Percentiles rank a stretch among this genome's conserved stretches.
phyloP scores from a whole-genome alignment of 306 rosid genomes.

The Dalbergia oliveri region DNA sequence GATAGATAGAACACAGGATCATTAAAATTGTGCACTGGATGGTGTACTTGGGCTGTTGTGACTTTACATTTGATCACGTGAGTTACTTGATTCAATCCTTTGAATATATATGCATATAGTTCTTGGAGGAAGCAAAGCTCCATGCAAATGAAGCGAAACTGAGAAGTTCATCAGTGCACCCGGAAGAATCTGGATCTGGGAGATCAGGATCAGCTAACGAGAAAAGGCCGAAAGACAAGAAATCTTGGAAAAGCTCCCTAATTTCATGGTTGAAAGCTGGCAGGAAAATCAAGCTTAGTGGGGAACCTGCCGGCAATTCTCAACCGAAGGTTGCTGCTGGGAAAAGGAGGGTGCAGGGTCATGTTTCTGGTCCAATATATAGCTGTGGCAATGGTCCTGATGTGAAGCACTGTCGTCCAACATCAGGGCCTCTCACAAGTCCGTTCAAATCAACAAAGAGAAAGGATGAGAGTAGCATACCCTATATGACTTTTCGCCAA shows the following conservation, averaged over 20 bases:
- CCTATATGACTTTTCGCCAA: constrained; percentile 57
- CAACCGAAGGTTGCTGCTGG: constrained; percentile 23
- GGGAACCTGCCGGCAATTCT: constrained; percentile 41
- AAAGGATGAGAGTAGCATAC: constrained; percentile 8
- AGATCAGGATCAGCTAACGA: constrained; percentile 43
- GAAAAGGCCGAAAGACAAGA: constrained; percentile 49
- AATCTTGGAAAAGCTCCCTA: constrained; percentile 64
- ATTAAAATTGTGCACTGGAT: not conserved
- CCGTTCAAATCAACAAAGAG: constrained; percentile 52
- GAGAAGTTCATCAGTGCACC: constrained; percentile 36
- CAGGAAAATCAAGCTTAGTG: constrained; percentile 47
- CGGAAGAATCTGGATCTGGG: constrained; percentile 47
- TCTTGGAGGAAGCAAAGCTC: constrained; percentile 68
- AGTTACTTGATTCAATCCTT: not conserved
- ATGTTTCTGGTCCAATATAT: constrained; percentile 66
- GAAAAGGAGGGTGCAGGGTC: constrained; percentile 34
- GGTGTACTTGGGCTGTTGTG: not conserved
- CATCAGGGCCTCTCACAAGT: constrained; percentile 62
- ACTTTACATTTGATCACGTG: not conserved
- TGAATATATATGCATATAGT: constrained; percentile 44
- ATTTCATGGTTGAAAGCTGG: constrained; percentile 67
- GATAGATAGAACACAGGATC: not conserved
- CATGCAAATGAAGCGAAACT: constrained; percentile 45
- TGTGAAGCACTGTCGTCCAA: constrained; percentile 42
- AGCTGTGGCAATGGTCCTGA: constrained; percentile 20